Percentiles rank a stretch among this genome's conserved stretches.
These are phyloP conservation scores for Boletus bicolor DNA, from an alignment of 768 basidiomycete species.

Conservation along the genomic window DNA sequence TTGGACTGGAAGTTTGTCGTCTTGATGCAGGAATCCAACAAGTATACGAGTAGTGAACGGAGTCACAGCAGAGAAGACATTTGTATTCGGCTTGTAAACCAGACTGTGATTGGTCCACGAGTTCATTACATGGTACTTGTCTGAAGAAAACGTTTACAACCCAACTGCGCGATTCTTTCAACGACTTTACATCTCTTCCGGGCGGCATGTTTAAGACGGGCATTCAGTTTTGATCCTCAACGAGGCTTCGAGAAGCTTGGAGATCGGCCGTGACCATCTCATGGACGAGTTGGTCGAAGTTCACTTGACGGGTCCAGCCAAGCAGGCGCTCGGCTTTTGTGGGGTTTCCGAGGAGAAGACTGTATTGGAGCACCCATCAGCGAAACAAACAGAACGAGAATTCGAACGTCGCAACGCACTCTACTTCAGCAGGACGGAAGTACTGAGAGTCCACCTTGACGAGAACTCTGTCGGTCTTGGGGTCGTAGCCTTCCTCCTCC, in stretches of 20 bases:
- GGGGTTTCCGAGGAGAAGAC: slow-evolving; percentile 83
- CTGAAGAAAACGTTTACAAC: not conserved
- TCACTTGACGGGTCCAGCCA: slow-evolving; percentile 86
- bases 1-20: not conserved
- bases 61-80: not conserved
- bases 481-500: slow-evolving; percentile 73
- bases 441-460: slow-evolving; percentile 86
- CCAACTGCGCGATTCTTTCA: not conserved
- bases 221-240: slow-evolving; percentile 78
- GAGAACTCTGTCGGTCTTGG: slow-evolving; percentile 63
- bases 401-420: slow-evolving; percentile 48
- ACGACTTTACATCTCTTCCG: not conserved
- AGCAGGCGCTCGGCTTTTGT: slow-evolving; percentile 85
- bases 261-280: slow-evolving; percentile 92
- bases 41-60: not conserved
- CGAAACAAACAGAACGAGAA: not conserved
- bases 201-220: not conserved
- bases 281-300: slow-evolving; percentile 79
- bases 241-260: slow-evolving; percentile 64
- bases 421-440: slow-evolving; percentile 95
- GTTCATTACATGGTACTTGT: slow-evolving; percentile 4
- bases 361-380: slow-evolving; percentile 26
- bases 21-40: not conserved
- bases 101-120: not conserved
- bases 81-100: slow-evolving; percentile 1